Conservation (phyloP, 1,139 yeast species). For the Blastobotrys malaysiensis region DNA sequence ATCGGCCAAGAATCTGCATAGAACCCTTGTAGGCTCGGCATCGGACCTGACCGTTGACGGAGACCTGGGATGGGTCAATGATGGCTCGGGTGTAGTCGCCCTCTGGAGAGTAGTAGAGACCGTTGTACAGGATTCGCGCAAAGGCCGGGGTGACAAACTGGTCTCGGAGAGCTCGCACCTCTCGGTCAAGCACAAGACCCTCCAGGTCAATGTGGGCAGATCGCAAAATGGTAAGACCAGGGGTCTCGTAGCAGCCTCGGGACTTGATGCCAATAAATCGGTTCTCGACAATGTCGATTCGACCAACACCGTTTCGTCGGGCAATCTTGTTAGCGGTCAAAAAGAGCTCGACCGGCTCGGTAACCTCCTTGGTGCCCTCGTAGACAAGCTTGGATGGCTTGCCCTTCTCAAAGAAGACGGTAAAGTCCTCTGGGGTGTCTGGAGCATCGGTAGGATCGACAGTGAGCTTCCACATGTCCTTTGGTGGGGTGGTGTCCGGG, state of each 20-base stretch:
- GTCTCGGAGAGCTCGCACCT: constrained; percentile 95
- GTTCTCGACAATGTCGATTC: constrained; percentile 97
- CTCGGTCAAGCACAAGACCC: constrained; percentile 95
- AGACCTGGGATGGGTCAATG: constrained; percentile 89
- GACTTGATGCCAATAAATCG: constrained; percentile 98
- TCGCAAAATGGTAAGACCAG: constrained; percentile 93
- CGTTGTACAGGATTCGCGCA: constrained; percentile 89
- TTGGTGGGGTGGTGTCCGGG: constrained; percentile 98
- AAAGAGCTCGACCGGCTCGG: constrained; percentile 90
- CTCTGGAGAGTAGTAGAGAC: constrained; percentile 97
- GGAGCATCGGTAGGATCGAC: constrained; percentile 97
- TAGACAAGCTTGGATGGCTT: constrained; percentile 76
- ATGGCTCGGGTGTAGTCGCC: constrained; percentile 91
- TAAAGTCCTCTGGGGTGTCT: constrained; percentile 80
- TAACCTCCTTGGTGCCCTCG: constrained; percentile 49
- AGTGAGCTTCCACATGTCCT: constrained; percentile 99
- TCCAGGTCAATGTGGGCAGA: constrained; percentile 91
- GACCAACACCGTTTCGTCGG: constrained; percentile 98
- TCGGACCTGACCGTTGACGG: constrained; percentile 96
- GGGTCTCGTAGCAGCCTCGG: constrained; percentile 99
- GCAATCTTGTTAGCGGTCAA: constrained; percentile 90
- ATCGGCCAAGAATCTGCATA: constrained; percentile 82
- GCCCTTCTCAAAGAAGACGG: constrained; percentile 80
- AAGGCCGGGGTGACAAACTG: constrained; percentile 90
- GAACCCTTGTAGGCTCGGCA: constrained; percentile 90